Evolutionary conservation across 495 filamentous ascomycete species (phyloP).

Genomic region (Talaromyces nanjingensis): DNA sequence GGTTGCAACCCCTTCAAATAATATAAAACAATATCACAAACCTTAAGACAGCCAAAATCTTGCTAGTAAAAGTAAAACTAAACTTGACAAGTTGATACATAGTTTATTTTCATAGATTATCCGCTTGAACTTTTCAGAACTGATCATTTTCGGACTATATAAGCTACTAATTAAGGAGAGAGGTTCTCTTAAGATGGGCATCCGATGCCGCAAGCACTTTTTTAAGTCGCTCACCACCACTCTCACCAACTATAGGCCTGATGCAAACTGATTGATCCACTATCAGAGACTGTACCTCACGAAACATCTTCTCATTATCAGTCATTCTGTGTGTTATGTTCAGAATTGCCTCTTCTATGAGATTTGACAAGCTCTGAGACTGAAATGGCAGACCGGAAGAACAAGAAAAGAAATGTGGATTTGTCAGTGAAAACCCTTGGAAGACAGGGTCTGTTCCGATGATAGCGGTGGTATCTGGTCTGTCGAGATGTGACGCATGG

Average conservation of each 20-base stretch:
- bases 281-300: background rate
- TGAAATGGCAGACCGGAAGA: background rate
- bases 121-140: background rate
- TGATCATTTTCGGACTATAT: background rate
- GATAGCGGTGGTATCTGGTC: background rate
- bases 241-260: background rate
- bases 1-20: background rate
- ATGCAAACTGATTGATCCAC: background rate
- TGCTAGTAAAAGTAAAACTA: background rate
- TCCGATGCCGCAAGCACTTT: background rate
- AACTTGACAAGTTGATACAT: background rate
- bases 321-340: background rate
- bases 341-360: background rate
- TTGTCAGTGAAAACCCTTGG: background rate
- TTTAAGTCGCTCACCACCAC: background rate
- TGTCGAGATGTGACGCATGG: background rate
- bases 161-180: background rate
- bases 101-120: background rate
- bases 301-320: slow-evolving; percentile 1
- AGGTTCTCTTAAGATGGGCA: background rate
- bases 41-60: background rate
- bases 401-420: background rate
- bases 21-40: background rate
- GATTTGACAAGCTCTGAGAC: background rate
- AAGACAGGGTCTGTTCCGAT: background rate